Percentiles rank a stretch among this genome's conserved stretches.
Conservation (phyloP, 805 yeast genomes). For the Zygoascus ofunaensis region DNA sequence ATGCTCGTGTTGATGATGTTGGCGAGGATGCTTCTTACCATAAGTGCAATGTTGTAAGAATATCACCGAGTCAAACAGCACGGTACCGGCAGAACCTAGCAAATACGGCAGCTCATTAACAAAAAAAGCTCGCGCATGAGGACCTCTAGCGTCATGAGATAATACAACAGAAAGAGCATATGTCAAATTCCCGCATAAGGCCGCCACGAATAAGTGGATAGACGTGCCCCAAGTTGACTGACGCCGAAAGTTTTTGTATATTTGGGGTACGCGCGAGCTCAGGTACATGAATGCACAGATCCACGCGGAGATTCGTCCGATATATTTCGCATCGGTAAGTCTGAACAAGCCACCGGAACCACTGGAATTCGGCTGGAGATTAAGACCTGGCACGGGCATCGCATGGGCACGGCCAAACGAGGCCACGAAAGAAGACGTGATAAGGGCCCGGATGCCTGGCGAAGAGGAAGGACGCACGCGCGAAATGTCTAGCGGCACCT, state of each 20-base stretch:
- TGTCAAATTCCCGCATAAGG: slow-evolving; percentile 66
- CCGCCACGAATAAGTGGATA: slow-evolving; percentile 68
- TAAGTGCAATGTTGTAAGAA: slow-evolving; percentile 25
- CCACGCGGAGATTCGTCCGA: slow-evolving; percentile 62
- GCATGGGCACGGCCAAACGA: slow-evolving; percentile 24
- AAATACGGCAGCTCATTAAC: slow-evolving; percentile 70
- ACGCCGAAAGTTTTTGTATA: slow-evolving; percentile 62
- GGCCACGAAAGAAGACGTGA: slow-evolving; percentile 27
- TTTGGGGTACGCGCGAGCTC: slow-evolving; percentile 75
- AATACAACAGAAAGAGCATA: slow-evolving; percentile 69
- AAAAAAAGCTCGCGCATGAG: slow-evolving; percentile 40
- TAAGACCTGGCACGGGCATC: slow-evolving; percentile 14
- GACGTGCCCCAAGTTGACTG: slow-evolving; percentile 85
- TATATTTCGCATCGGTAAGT: background rate
- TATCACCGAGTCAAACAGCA: slow-evolving; percentile 57
- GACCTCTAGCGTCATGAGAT: slow-evolving; percentile 42
- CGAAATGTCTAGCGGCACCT: background rate
- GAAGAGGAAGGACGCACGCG: slow-evolving; percentile 5
- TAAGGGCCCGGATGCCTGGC: slow-evolving; percentile 10
- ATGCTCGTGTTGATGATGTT: slow-evolving; percentile 1
- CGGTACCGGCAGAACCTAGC: slow-evolving; percentile 79
- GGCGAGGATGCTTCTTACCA: slow-evolving; percentile 12
- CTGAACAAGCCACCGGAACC: background rate
- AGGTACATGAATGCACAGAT: slow-evolving; percentile 66
- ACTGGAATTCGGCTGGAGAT: slow-evolving; percentile 16